Conservation (phyloP, 2,329 filamentous ascomycete species). For the Ceratocystis papillata region DNA sequence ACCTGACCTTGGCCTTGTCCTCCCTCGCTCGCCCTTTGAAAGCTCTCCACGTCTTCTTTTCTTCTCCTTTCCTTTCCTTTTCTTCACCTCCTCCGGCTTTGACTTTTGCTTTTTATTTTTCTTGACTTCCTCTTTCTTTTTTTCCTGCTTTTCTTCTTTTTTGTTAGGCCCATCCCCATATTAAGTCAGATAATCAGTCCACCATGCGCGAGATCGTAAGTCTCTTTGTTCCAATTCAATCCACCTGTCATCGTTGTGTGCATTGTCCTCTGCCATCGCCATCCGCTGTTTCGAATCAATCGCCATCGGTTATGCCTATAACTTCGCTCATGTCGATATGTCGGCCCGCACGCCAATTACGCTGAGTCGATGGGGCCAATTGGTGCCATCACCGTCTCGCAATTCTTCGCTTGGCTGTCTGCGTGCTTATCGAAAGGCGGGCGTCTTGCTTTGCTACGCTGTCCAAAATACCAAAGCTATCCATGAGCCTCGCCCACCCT, state of each 20-base stretch:
- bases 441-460: background rate
- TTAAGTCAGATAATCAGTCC: slow-evolving; percentile 29
- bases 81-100: slow-evolving; percentile 27
- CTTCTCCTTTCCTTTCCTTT: slow-evolving; percentile 28
- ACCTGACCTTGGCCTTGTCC: slow-evolving; percentile 17
- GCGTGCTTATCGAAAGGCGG: background rate
- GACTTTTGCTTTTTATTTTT: slow-evolving; percentile 26
- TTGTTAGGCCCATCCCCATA: slow-evolving; percentile 28
- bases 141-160: slow-evolving; percentile 24
- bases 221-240: slow-evolving; percentile 28
- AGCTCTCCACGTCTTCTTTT: slow-evolving; percentile 24
- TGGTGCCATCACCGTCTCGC: background rate
- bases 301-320: background rate
- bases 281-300: slow-evolving; percentile 19
- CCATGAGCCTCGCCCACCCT: slow-evolving; percentile 11
- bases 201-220: slow-evolving; percentile 62
- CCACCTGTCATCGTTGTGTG: background rate
- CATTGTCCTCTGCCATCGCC: slow-evolving; percentile 14
- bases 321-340: no score
- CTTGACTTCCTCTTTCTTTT: slow-evolving; percentile 20
- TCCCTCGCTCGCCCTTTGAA: slow-evolving; percentile 19
- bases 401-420: background rate
- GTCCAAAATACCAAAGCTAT: slow-evolving; percentile 8
- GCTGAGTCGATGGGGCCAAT: slow-evolving; percentile 22
- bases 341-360: no score